These are phyloP conservation scores for Talaromyces sp. DNA, from an alignment of 2,329 filamentous ascomycete species.

Conservation along the genomic window DNA sequence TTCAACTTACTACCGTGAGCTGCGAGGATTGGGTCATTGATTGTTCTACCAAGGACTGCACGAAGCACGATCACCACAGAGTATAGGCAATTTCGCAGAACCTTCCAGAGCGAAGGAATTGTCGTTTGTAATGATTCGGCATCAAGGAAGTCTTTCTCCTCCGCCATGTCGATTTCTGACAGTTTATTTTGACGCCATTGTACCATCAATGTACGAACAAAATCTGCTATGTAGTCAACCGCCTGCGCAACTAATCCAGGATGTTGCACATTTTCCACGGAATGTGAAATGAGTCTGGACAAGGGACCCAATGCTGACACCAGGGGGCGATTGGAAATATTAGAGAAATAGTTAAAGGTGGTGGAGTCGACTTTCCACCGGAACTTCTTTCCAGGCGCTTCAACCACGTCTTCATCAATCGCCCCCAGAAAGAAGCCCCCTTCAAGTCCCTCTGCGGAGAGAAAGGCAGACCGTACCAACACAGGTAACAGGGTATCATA, in stretches of 20 bases:
- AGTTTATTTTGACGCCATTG: conserved; percentile 77
- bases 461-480: conserved; percentile 67
- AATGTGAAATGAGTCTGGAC: conserved; percentile 64
- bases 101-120: conserved; percentile 71
- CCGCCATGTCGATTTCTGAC: conserved; percentile 69
- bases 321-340: conserved; percentile 60
- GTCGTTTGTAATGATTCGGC: conserved; percentile 68
- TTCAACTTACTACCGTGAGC: conserved; percentile 51
- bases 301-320: conserved; percentile 64
- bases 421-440: conserved; percentile 73
- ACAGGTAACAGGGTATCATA: conserved; percentile 72
- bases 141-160: conserved; percentile 66
- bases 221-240: conserved; percentile 66
- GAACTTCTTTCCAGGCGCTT: conserved; percentile 58
- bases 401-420: conserved; percentile 68
- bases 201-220: conserved; percentile 66
- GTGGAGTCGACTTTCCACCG: conserved; percentile 65
- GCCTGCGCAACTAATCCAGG: conserved; percentile 44
- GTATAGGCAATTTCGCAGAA: conserved; percentile 76
- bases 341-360: conserved; percentile 61
- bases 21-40: conserved; percentile 60
- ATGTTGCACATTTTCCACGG: conserved; percentile 60
- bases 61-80: conserved; percentile 74
- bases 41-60: conserved; percentile 67
- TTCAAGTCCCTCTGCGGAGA: conserved; percentile 72